Percentiles rank a stretch among this genome's conserved stretches.
phyloP scores from a whole-genome alignment of 2,329 filamentous ascomycete genomes.

The Hymenoscyphus fraxineus region DNA sequence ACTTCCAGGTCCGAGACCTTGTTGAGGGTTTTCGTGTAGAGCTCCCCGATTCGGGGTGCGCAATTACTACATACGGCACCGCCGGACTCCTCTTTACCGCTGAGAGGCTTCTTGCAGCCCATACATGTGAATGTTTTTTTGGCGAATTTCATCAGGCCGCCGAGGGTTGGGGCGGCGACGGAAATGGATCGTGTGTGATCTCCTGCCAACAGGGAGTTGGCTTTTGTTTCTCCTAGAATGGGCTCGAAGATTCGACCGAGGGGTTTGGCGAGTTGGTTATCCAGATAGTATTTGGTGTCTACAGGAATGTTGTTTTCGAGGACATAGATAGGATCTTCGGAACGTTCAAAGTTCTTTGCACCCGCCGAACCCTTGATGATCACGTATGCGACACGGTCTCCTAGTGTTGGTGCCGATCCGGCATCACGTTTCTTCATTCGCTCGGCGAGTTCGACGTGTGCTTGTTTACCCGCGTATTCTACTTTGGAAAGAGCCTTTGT shows the following conservation, averaged over 20 bases:
- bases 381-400: slow-evolving; percentile 96
- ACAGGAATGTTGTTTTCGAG: slow-evolving; percentile 97
- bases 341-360: slow-evolving; percentile 94
- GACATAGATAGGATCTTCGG: slow-evolving; percentile 94
- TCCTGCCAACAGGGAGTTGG: slow-evolving; percentile 78
- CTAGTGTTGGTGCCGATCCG: slow-evolving; percentile 85
- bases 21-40: slow-evolving; percentile 87
- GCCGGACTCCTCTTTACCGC: slow-evolving; percentile 69
- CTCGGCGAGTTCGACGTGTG: slow-evolving; percentile 90
- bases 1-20: slow-evolving; percentile 92
- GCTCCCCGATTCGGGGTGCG: slow-evolving; percentile 77
- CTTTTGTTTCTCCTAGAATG: slow-evolving; percentile 90
- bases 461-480: slow-evolving; percentile 87
- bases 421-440: slow-evolving; percentile 97
- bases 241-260: slow-evolving; percentile 95
- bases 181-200: slow-evolving; percentile 94
- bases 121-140: slow-evolving; percentile 98
- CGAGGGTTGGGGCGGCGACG: slow-evolving; percentile 84
- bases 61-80: slow-evolving; percentile 90
- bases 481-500: slow-evolving; percentile 91
- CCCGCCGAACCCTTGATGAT: slow-evolving; percentile 89
- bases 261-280: slow-evolving; percentile 96
- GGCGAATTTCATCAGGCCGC: slow-evolving; percentile 95
- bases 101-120: slow-evolving; percentile 96
- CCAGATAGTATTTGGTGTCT: slow-evolving; percentile 96